Evolutionary conservation across 1,284 basidiomycete genomes (phyloP), one percentile per base, ranked within the genome.

Genomic region (Microbotryomycetes sp.): DNA sequence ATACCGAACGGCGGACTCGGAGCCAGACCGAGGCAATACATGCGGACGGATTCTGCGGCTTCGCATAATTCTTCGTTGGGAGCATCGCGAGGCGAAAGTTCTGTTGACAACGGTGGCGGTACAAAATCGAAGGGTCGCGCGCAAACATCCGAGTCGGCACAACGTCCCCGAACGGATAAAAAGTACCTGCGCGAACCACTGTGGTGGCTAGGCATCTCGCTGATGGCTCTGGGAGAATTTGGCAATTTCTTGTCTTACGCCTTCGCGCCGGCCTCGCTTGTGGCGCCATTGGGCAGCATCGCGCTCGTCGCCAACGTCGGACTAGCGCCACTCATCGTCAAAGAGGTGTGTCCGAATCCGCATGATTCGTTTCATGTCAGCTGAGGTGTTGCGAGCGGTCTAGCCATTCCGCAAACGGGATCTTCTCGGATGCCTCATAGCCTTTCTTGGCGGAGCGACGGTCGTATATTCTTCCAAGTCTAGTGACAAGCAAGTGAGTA

Each of bases 241-340:
- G 89, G 90, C 15, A 97, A 97, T 74, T 97, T 97, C 65, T 82
- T 92, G 59, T 88, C 88, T 1, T 97, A 91, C 69, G 88, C 84
- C 1, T 88, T 86, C 66, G 86, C 93, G 6, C 93, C 94, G 3
- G 92, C 93, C 7, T 90, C 87, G 23, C 80, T 97, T 15, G 92
- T 97, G n/a, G 93, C 94, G 1, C 94, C 93, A 22, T 80, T 89
- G 72, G 88, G 64, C 15, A 64, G 70, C 28, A 74, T 74, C 1
- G 77, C 94, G 1, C 80, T 98, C 9, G 86, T 97, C 58, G 90
- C 93, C 19, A 97, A 97, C 75, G 96, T 92, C 73, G 81, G 93
- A 52, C 92, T 97, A 68, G 90, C 94, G 0, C 94, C 94, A 9
- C 73, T 93, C 2, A 82, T 97, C 71, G 80, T 96, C 2, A 63